phyloP scores from a whole-genome alignment of 2,329 filamentous ascomycete genomes.

The Trichoderma polysporum region DNA sequence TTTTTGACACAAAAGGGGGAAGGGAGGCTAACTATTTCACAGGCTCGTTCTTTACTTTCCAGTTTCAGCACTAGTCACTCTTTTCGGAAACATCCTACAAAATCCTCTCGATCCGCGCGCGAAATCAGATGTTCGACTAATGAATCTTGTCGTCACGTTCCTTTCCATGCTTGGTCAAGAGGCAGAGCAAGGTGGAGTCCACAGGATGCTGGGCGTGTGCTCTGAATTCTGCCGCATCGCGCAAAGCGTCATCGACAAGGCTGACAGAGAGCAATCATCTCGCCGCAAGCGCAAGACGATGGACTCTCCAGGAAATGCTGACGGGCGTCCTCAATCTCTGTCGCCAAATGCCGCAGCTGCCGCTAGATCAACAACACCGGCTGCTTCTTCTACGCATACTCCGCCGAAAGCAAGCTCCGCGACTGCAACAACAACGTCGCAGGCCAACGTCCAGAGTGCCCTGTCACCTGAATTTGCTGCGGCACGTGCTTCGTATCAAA shows the following conservation, averaged over 20 bases:
- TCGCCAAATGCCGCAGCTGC: slow-evolving; percentile 12
- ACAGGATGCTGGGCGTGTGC: slow-evolving; percentile 90
- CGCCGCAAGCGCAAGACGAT: slow-evolving; percentile 82
- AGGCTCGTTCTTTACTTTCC: slow-evolving; percentile 95
- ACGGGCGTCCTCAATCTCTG: slow-evolving; percentile 20
- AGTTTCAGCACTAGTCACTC: slow-evolving; percentile 87
- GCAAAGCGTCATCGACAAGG: slow-evolving; percentile 84
- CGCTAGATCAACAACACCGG: slow-evolving; percentile 11
- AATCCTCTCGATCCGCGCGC: slow-evolving; percentile 89
- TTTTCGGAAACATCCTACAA: slow-evolving; percentile 95
- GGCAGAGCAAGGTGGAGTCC: slow-evolving; percentile 84
- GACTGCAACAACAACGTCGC: slow-evolving; percentile 7
- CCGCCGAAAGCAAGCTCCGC: background rate
- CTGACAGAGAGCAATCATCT: slow-evolving; percentile 78
- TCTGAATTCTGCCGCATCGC: slow-evolving; percentile 96
- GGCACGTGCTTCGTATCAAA: slow-evolving; percentile 29
- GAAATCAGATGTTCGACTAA: slow-evolving; percentile 82
- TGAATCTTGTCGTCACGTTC: slow-evolving; percentile 92
- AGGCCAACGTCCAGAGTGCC: slow-evolving; percentile 25
- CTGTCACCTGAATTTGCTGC: slow-evolving; percentile 32
- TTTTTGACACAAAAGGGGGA: no score
- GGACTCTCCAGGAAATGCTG: slow-evolving; percentile 39
- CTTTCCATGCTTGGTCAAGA: slow-evolving; percentile 86
- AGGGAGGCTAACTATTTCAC: slow-evolving; percentile 24
- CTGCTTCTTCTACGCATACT: background rate